These are phyloP conservation scores for Aspergillus persii DNA, from an alignment of 2,329 filamentous ascomycete genomes.

Conservation along the genomic window DNA sequence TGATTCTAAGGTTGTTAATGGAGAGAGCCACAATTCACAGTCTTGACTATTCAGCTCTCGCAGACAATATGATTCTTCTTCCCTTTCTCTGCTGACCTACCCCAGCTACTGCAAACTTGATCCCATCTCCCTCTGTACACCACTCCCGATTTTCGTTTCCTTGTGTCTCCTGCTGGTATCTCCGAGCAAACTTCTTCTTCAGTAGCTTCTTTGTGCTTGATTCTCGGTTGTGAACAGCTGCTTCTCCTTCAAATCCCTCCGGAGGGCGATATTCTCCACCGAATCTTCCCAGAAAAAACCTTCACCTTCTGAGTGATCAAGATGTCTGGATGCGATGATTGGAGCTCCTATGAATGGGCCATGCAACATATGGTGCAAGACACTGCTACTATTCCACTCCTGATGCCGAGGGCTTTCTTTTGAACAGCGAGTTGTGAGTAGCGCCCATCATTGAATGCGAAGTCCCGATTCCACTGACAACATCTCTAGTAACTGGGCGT, in stretches of 20 bases:
- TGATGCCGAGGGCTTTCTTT: background rate
- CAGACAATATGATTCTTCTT: background rate
- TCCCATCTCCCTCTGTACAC: background rate
- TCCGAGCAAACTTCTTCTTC: background rate
- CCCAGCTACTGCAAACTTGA: background rate
- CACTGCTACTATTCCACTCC: background rate
- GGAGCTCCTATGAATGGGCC: background rate
- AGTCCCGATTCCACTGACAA: background rate
- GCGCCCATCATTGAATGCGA: background rate
- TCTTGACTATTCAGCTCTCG: background rate
- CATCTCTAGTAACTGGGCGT: background rate
- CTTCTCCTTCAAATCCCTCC: background rate
- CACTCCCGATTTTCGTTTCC: background rate
- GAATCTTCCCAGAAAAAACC: too few species aligned
- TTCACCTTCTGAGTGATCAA: background rate
- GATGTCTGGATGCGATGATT: background rate
- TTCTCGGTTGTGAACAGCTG: background rate
- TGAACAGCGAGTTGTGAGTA: slow-evolving; percentile 2
- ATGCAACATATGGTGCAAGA: background rate
- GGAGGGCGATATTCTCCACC: background rate
- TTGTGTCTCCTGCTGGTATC: background rate
- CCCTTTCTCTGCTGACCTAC: background rate
- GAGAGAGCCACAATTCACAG: background rate
- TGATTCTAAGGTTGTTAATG: background rate
- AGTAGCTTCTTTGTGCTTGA: background rate